Base-by-base conservation (phyloP, 2,329 filamentous ascomycete species). In the Ascosphaera apis region DNA sequence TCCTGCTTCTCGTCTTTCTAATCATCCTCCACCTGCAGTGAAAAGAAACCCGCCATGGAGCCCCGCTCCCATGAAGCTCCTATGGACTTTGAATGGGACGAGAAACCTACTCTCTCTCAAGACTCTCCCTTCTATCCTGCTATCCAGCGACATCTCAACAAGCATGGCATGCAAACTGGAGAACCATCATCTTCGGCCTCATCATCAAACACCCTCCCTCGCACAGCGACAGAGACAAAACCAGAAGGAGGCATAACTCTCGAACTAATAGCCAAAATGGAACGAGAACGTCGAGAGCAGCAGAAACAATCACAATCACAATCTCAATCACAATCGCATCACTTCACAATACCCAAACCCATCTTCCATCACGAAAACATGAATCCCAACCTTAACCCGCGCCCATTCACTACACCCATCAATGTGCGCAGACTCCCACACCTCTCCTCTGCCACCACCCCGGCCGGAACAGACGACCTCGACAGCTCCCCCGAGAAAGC, bases 11-110 rank as follows among this genome's bases (percentile, higher is more conserved):
- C n/a, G n/a, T n/a, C n/a, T n/a, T n/a, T n/a, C n/a, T n/a, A n/a
- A n/a, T n/a, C n/a, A n/a, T n/a, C n/a, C n/a, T n/a, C n/a, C n/a
- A n/a, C n/a, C n/a, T n/a, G n/a, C n/a, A n/a, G n/a, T n/a, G n/a
- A n/a, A n/a, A n/a, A n/a, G n/a, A n/a, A n/a, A 34, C 21, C 3
- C 5, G 21, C 34, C 38, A 60, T 55, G 51, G 49, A 54, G 23
- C 52, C 48, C 40, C 48, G 57, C 34, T 49, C 56, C 11, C 52
- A 51, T 33, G 61, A 62, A 39, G 57, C 55, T 49, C 60, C 59
- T 15, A 64, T 64, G 61, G 61, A 64, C 50, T 63, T 61, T 45
- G 55, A 62, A 47, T 63, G 58, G 57, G 56, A 62, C 45, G 52
- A 50, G 12, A 48, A 50, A 33, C 56, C 54, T 7, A 57, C 60